Conservation (phyloP, 2,329 filamentous ascomycete genomes). For the Cercospora beticola region DNA sequence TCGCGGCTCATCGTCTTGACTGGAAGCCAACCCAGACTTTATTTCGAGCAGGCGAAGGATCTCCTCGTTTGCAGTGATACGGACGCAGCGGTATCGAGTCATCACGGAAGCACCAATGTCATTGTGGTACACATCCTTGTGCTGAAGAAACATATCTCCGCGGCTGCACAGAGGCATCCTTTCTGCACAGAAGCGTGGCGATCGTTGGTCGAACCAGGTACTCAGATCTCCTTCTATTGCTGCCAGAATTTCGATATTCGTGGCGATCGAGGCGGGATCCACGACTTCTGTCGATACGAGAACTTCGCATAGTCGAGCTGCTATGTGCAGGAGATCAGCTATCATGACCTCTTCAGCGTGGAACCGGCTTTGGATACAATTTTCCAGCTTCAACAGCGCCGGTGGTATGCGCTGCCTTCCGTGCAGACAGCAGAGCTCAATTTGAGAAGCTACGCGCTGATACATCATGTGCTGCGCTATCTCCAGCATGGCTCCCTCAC, state of each 20-base stretch:
- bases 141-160: background rate
- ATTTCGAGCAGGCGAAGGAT: slow-evolving; percentile 11
- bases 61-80: slow-evolving; percentile 15
- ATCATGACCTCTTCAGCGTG: background rate
- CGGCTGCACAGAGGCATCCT: background rate
- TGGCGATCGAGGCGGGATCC: background rate
- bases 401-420: background rate
- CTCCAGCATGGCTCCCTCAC: background rate
- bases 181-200: slow-evolving; percentile 1
- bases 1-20: background rate
- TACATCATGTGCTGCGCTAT: background rate
- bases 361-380: background rate
- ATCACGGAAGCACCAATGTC: slow-evolving; percentile 13
- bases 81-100: slow-evolving; percentile 14
- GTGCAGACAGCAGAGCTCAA: background rate
- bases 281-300: background rate
- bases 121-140: slow-evolving; percentile 15
- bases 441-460: background rate
- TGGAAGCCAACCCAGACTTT: background rate
- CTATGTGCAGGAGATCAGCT: background rate
- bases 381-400: background rate
- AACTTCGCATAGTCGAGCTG: background rate
- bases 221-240: slow-evolving; percentile 10
- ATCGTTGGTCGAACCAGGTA: slow-evolving; percentile 3
- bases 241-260: background rate